phyloP scores from a whole-genome alignment of 2,329 filamentous ascomycete genomes.

The Paraphaeosphaeria minitans region DNA sequence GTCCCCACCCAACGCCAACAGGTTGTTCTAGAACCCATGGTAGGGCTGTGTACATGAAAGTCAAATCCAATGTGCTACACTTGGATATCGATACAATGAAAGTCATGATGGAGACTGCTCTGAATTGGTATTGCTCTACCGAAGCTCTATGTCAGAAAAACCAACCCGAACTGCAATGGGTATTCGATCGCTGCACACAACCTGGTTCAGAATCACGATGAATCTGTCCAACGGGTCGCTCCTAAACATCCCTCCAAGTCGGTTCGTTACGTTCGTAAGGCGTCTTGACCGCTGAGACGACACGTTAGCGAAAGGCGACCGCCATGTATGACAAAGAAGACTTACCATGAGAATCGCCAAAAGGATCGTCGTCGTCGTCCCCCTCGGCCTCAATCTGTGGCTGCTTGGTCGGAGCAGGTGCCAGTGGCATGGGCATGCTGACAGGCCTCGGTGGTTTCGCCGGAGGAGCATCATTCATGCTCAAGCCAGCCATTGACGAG shows the following conservation, averaged over 20 bases:
- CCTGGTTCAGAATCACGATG: neutral
- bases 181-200: neutral
- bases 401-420: slow-evolving; percentile 41
- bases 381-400: slow-evolving; percentile 60
- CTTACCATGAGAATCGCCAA: slow-evolving; percentile 76
- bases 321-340: neutral
- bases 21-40: neutral
- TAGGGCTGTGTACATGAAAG: neutral
- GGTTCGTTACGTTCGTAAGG: slow-evolving; percentile 48
- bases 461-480: slow-evolving; percentile 52
- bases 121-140: slow-evolving; percentile 10
- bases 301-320: slow-evolving; percentile 15
- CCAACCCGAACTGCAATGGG: slow-evolving; percentile 9
- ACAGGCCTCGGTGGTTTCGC: slow-evolving; percentile 55
- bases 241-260: slow-evolving; percentile 49
- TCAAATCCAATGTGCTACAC: neutral
- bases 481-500: slow-evolving; percentile 53
- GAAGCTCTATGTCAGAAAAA: slow-evolving; percentile 1
- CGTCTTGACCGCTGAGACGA: slow-evolving; percentile 56
- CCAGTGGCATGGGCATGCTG: slow-evolving; percentile 46
- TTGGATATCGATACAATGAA: too few species aligned
- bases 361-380: slow-evolving; percentile 82
- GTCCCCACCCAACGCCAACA: neutral
- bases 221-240: neutral
- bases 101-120: slow-evolving; percentile 7